These are phyloP conservation scores for Spiraea crenata DNA, from an alignment of 331 rosid genomes.

Conservation along the genomic window DNA sequence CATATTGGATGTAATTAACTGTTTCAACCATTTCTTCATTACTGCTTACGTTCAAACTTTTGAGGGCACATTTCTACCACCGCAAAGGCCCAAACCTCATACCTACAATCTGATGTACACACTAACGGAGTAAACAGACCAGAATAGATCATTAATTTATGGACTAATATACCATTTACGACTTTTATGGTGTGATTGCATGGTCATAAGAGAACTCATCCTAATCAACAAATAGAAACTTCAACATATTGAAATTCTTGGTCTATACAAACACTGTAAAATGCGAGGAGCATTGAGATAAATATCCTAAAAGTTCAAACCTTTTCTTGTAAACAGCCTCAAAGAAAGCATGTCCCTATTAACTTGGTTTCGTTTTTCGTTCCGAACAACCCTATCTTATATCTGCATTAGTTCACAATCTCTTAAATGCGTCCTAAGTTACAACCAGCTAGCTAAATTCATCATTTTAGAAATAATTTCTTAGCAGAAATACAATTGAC, in stretches of 20 bases:
- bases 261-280: background rate
- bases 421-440: no score
- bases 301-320: background rate
- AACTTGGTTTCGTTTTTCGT: no score
- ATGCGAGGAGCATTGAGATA: background rate
- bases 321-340: background rate
- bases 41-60: background rate
- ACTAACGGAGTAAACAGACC: constrained; percentile 6
- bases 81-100: background rate
- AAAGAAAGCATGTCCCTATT: background rate
- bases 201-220: background rate
- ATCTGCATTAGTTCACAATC: no score
- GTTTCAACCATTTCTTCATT: constrained; percentile 3
- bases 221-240: background rate
- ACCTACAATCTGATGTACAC: background rate
- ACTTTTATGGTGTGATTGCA: background rate
- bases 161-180: background rate
- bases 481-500: constrained; percentile 8
- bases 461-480: background rate
- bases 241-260: background rate
- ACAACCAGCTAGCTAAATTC: no score
- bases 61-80: background rate
- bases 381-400: no score
- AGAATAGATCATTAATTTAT: background rate
- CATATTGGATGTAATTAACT: constrained; percentile 3